Evolutionary conservation across 179 eudicot species (phyloP), one percentile per base, ranked within the genome.

Genomic region (Gypsophila paniculata): DNA sequence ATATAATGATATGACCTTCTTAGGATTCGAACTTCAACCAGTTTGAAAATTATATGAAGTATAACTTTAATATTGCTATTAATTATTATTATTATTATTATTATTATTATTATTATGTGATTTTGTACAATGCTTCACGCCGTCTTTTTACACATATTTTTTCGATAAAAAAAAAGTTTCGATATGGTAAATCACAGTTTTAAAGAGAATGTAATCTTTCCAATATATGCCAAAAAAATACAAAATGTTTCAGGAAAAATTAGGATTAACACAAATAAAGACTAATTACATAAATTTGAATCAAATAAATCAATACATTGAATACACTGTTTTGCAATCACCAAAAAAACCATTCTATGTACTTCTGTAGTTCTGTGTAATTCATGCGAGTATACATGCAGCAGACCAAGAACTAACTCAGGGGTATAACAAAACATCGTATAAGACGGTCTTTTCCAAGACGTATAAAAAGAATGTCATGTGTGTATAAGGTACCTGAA

Each of bases 401-500:
- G 68, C 65, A 71, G 18, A 44, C 32, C 69, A n/a, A n/a, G n/a
- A 36, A 52, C 36, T 61, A 25, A 55, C 14, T n/a, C 22, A 22
- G 21, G 11, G 61, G 9, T 38, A 52, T 15, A 72, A 72, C 55
- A 22, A 38, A 42, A 29, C 34, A 29, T 4, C 4, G 34, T 1
- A 29, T 29, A 29, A 29, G 34, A 29, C 34, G 34, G 34, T 29
- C 34, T 4, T 29, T 29, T 22, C 53, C 6, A 11, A 63, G 54
- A 55, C 6, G 42, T 64, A 6, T 19, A 29, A 48, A 23, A 62
- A 2, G 48, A 57, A 57, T 57, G 52, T 73, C 75, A 92, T 51
- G 74, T 76, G 25, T 74, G 83, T 62, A 91, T 65, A 69, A 89
- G 95, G 82, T 87, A 91, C 80, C 97, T 84, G 84, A 91, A 91